phyloP scores from a whole-genome alignment of 768 basidiomycete genomes.

The Kondoa subrosea region DNA sequence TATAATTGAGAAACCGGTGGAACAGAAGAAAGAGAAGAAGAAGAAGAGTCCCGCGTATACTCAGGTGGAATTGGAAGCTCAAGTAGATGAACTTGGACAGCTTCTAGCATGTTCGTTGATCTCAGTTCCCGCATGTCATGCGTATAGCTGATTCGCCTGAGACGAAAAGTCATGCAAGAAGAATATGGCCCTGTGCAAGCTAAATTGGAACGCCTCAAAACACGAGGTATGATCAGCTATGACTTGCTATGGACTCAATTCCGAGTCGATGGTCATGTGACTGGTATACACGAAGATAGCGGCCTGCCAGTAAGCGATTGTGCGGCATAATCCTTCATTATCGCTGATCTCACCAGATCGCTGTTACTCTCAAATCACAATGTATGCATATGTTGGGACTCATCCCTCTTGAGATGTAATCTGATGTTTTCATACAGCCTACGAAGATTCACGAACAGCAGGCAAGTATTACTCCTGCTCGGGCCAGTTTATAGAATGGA shows the following conservation, averaged over 20 bases:
- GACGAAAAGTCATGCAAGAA: not conserved
- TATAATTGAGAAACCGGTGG: not conserved
- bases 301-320: not conserved
- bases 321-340: not conserved
- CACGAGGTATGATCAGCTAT: not conserved
- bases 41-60: not conserved
- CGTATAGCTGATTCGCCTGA: not conserved
- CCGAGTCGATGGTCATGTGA: not conserved
- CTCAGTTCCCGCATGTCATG: not conserved
- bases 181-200: not conserved
- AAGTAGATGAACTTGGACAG: slow-evolving; percentile 2
- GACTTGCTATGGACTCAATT: slow-evolving; percentile 10
- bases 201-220: not conserved
- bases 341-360: not conserved
- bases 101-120: not conserved
- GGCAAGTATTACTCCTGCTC: not conserved
- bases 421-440: not conserved
- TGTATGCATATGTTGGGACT: not conserved
- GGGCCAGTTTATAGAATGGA: slow-evolving; percentile 2
- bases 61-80: not conserved
- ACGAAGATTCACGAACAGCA: not conserved
- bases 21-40: not conserved
- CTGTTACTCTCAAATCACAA: not conserved
- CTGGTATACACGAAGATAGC: not conserved
- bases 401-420: not conserved